Conservation (phyloP, 495 filamentous ascomycete genomes). For the Lophiotrema nucula region DNA sequence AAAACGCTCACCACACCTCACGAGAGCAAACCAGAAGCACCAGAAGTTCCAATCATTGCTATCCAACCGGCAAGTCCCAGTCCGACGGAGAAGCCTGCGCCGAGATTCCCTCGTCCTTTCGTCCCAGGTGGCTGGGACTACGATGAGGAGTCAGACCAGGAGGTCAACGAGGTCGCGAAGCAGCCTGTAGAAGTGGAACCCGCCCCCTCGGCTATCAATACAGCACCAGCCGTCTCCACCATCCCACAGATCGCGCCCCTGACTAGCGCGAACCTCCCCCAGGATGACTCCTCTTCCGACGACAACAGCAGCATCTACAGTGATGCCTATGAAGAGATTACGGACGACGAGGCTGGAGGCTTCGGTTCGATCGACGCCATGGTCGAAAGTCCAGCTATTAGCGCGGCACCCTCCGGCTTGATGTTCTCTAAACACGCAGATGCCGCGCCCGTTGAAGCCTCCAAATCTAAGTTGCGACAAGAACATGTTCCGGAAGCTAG, state of each 20-base stretch:
- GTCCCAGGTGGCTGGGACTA: conserved; percentile 31
- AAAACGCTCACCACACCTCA: conserved; percentile 21
- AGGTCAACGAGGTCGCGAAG: neutral
- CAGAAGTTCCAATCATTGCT: conserved; percentile 27
- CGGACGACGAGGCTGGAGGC: conserved; percentile 66
- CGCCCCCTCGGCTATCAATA: neutral
- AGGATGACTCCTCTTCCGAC: conserved; percentile 40
- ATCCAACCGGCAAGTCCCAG: conserved; percentile 29
- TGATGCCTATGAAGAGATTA: conserved; percentile 79
- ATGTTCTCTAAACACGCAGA: conserved; percentile 27
- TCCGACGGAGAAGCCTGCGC: conserved; percentile 16
- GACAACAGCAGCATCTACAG: conserved; percentile 74
- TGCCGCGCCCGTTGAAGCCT: conserved; percentile 1
- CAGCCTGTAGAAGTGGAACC: neutral
- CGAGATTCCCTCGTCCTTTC: conserved; percentile 15
- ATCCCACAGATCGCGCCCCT: neutral
- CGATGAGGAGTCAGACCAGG: conserved; percentile 10
- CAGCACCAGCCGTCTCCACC: neutral
- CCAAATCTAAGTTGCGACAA: neutral
- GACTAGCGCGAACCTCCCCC: neutral
- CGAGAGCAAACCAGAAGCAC: neutral
- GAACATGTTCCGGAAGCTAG: conserved; percentile 4
- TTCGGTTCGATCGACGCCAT: conserved; percentile 86
- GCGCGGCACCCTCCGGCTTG: conserved; percentile 12
- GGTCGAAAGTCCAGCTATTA: conserved; percentile 57